Evolutionary conservation across 306 rosid species (phyloP), one percentile per base, ranked within the genome.

Genomic region (Mimosa pudica): DNA sequence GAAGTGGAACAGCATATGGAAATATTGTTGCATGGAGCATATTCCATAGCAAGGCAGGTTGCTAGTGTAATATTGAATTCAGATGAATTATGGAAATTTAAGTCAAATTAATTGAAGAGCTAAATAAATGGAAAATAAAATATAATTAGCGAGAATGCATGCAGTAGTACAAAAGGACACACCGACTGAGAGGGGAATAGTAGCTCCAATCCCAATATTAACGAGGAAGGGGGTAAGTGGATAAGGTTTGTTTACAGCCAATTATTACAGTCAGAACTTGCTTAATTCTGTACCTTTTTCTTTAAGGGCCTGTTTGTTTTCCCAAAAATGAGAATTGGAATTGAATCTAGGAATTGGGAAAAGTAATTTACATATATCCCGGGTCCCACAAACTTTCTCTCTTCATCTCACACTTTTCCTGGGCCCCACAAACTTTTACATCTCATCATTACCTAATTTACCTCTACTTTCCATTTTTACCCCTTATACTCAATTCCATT

Each of bases 161-260:
- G 32, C 4, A 48, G 14, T 3, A 38, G 60, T 17, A 42, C 38
- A 71, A 38, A 85, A 79, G 80, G 77, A 79, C 77, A 2, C 81
- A 79, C 76, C 77, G 80, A 76, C 82, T 5, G 61, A n/a, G 30
- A 1, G 82, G 72, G 83, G 79, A 57, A 78, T 81, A 85, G 71
- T 67, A 78, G 76, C 82, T 76, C 92, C 49, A 84, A 91, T 91
- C 92, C 96, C 98, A 13, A 91, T 6, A 81, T 77, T 79, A 81
- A 85, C 71, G 61, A 6, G 81, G 72, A 82, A 71, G 70, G 79
- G 64, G 79, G 64, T 82, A 85, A 86, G 30, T 80, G 77, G 91
- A 85, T 82, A 93, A 84, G 82, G 86, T 73, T 80, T 81, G 60
- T 68, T 73, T 67, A n/a, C 82, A 1, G 82, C 62, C 42, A 32